Evolutionary conservation across 345 rosid genomes (phyloP).

Genomic region (Cardamine chenopodiifolia): DNA sequence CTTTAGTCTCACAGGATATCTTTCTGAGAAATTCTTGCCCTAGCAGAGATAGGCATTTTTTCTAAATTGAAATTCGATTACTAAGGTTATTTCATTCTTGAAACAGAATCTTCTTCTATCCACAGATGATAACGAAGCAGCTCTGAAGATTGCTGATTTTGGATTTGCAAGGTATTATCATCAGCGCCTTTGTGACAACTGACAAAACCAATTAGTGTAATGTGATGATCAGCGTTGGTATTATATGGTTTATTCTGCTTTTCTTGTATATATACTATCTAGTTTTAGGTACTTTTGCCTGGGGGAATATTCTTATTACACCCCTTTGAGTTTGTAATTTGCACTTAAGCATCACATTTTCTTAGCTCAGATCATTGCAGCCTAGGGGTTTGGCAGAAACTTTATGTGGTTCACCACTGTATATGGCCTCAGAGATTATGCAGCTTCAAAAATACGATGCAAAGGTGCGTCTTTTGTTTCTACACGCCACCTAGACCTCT

Average conservation of each 20-base stretch:
- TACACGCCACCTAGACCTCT: slow-evolving; percentile 16
- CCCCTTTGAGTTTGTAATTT: slow-evolving; percentile 20
- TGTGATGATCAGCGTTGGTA: slow-evolving; percentile 24
- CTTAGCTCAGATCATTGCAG: slow-evolving; percentile 77
- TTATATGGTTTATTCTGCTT: slow-evolving; percentile 12
- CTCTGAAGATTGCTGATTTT: slow-evolving; percentile 95
- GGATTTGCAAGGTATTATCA: slow-evolving; percentile 92
- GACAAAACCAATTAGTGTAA: slow-evolving; percentile 18
- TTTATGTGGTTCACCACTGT: slow-evolving; percentile 97
- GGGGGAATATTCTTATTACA: slow-evolving; percentile 3
- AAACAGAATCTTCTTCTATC: slow-evolving; percentile 94
- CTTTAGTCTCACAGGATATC: slow-evolving; percentile 1
- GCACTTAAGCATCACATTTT: slow-evolving; percentile 29
- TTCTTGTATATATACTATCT: slow-evolving; percentile 2
- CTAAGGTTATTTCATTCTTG: slow-evolving; percentile 48
- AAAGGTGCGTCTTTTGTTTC: slow-evolving; percentile 59
- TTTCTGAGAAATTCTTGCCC: slow-evolving; percentile 6
- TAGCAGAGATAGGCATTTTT: slow-evolving; percentile 6
- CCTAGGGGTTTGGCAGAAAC: slow-evolving; percentile 98
- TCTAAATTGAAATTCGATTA: slow-evolving; percentile 24
- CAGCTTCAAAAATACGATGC: slow-evolving; percentile 98
- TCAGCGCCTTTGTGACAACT: slow-evolving; percentile 24
- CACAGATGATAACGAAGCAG: slow-evolving; percentile 59
- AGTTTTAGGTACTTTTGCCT: slow-evolving; percentile 19
- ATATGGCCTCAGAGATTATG: slow-evolving; percentile 99